Percentiles rank a stretch among this genome's conserved stretches.
phyloP scores from a whole-genome alignment of 306 rosid species.

The Prunus kanzakura region DNA sequence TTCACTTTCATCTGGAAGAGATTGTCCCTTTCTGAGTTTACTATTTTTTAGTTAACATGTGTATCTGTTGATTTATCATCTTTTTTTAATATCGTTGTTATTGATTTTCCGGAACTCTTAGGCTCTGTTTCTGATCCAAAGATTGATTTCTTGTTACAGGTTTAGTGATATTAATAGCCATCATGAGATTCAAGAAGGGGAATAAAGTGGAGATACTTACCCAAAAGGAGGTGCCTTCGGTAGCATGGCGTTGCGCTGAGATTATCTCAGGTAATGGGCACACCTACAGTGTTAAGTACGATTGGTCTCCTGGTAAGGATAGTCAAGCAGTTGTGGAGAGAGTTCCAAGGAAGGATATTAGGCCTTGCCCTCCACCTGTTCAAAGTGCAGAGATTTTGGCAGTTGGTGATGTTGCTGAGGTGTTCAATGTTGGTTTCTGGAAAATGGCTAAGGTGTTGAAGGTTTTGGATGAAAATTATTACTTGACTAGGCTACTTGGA shows the following conservation, averaged over 20 bases:
- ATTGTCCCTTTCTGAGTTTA: neutral
- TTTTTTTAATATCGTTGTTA: neutral
- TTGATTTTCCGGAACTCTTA: neutral
- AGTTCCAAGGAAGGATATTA: slow-evolving; percentile 58
- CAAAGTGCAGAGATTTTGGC: slow-evolving; percentile 37
- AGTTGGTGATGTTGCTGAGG: slow-evolving; percentile 63
- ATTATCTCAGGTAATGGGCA: slow-evolving; percentile 64
- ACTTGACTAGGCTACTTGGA: slow-evolving; percentile 56
- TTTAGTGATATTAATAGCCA: slow-evolving; percentile 6
- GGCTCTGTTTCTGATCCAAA: slow-evolving; percentile 4
- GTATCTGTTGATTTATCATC: neutral
- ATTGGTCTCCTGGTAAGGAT: slow-evolving; percentile 16
- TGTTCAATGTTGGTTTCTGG: slow-evolving; percentile 61
- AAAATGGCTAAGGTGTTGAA: slow-evolving; percentile 46
- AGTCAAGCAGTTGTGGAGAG: slow-evolving; percentile 38
- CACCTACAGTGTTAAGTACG: slow-evolving; percentile 50
- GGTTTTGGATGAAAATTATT: slow-evolving; percentile 34
- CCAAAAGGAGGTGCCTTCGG: slow-evolving; percentile 35
- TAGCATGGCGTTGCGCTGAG: slow-evolving; percentile 66
- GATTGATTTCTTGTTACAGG: slow-evolving; percentile 29
- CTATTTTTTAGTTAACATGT: neutral
- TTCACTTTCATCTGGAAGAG: neutral
- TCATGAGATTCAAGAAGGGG: slow-evolving; percentile 66
- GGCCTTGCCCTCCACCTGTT: slow-evolving; percentile 64
- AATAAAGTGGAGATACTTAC: slow-evolving; percentile 68